Base-by-base conservation (phyloP, 2,329 filamentous ascomycete genomes). In the Chrysoporthe austroafricana region DNA sequence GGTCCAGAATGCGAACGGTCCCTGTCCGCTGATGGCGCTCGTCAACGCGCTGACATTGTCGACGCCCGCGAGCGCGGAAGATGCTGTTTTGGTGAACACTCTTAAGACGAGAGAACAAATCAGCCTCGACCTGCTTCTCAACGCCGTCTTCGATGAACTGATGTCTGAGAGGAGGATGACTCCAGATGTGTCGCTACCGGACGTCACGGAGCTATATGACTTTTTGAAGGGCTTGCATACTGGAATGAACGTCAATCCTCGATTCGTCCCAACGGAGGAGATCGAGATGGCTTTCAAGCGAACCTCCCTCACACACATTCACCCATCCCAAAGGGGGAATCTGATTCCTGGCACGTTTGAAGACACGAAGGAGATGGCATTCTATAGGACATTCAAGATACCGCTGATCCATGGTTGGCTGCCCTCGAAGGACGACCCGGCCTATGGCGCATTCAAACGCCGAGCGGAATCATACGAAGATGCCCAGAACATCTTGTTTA, bases 211-310 rank as follows among this genome's bases (percentile, higher is more conserved):
- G 68, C 83, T 99, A 1, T 97, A 97, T 77, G 85, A 86, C 7
- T 99, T 99, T 75, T 82, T 99, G 2, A 88, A 96, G 66, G 92
- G 93, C 57, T 82, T 99, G 2, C 93, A 97, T 73, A 98, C 94
- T 0, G 96, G 96, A 48, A 97, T 99, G 92, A 99, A 98, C 74
- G 95, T 98, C 67, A 99, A 99, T 72, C 96, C 96, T 2, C 88
- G 91, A 26, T 96, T 97, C 71, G 85, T 96, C 8, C 85, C 92
- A 1, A 84, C 82, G 0, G 76, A 79, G 8, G 81, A 85, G 16
- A 77, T 82, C 26, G 75, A 81, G 42, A 78, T 73, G 65, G 82
- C 83, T 2, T 83, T 84, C 58, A 84, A 83, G 75, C 83, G 80
- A 62, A 87, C 81, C 3, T 85, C 84, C 0, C 79, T 87, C 44